Evolutionary conservation across 441 rosid genomes (phyloP).

Genomic region (Populus hybrid): DNA sequence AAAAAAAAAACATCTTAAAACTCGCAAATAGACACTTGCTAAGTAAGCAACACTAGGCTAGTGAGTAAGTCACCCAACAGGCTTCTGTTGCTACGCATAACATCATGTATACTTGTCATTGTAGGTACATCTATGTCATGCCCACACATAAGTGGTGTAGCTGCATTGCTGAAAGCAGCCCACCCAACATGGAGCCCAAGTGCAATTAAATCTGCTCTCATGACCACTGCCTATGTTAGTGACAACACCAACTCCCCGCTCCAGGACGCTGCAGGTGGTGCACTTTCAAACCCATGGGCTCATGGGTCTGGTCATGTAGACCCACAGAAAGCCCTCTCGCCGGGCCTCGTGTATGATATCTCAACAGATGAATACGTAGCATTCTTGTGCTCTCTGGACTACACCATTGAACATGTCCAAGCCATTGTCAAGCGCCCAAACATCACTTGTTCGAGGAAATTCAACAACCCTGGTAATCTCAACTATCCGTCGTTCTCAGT

Average conservation of each 20-base stretch:
- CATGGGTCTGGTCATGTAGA: conserved; percentile 92
- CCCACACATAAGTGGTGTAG: conserved; percentile 89
- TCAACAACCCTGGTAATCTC: conserved; percentile 71
- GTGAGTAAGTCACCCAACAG: too few species aligned
- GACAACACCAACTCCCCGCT: conserved; percentile 68
- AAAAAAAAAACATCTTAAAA: too few species aligned
- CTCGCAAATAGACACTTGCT: too few species aligned
- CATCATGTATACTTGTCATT: conserved; percentile 12
- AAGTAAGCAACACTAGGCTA: too few species aligned
- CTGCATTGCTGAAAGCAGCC: conserved; percentile 79
- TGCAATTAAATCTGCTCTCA: conserved; percentile 91
- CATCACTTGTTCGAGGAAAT: conserved; percentile 50
- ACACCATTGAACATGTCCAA: conserved; percentile 53
- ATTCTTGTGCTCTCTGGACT: conserved; percentile 75
- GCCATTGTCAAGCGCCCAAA: conserved; percentile 59
- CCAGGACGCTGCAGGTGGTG: conserved; percentile 57
- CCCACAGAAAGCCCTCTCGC: conserved; percentile 77
- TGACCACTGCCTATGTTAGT: conserved; percentile 58
- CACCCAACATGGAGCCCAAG: conserved; percentile 77
- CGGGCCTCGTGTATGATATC: conserved; percentile 74
- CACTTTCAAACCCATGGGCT: conserved; percentile 80
- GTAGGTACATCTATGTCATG: conserved; percentile 96
- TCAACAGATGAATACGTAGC: conserved; percentile 57
- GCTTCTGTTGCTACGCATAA: not conserved
- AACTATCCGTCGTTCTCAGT: conserved; percentile 91